These are phyloP conservation scores for Thielaviopsis punctulata DNA, from an alignment of 2,329 filamentous ascomycete genomes.

Conservation along the genomic window DNA sequence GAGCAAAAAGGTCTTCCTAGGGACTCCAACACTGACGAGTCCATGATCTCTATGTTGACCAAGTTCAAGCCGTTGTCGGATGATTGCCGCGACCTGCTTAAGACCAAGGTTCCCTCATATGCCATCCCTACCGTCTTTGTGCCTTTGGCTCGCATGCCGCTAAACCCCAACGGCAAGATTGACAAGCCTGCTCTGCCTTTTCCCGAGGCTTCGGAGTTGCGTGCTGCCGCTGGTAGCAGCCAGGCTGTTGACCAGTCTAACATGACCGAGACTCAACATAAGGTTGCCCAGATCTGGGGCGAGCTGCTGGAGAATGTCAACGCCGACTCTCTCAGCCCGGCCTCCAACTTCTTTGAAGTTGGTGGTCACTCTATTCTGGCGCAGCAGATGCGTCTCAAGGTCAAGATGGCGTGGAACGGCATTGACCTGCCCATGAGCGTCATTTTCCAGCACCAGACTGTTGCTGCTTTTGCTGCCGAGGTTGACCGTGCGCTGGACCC, in stretches of 20 bases:
- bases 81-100: slow-evolving; percentile 22
- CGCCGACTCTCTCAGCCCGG: slow-evolving; percentile 14
- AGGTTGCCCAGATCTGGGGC: slow-evolving; percentile 13
- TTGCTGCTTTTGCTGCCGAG: slow-evolving; percentile 18
- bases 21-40: slow-evolving; percentile 10
- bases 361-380: slow-evolving; percentile 38
- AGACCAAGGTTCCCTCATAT: slow-evolving; percentile 20
- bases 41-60: slow-evolving; percentile 20
- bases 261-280: slow-evolving; percentile 18
- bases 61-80: slow-evolving; percentile 21
- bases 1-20: slow-evolving; percentile 13
- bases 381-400: slow-evolving; percentile 24
- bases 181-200: slow-evolving; percentile 65
- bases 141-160: slow-evolving; percentile 16
- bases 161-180: slow-evolving; percentile 59
- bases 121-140: slow-evolving; percentile 22
- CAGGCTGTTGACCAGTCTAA: slow-evolving; percentile 31
- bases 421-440: slow-evolving; percentile 19
- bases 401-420: slow-evolving; percentile 18
- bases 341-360: slow-evolving; percentile 22
- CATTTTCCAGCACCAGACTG: slow-evolving; percentile 18
- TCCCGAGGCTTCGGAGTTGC: slow-evolving; percentile 25
- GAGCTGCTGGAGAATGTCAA: slow-evolving; percentile 12
- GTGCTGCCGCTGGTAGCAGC: slow-evolving; percentile 8
- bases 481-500: slow-evolving; percentile 17